Evolutionary conservation across 163 green algal species (phyloP).

Genomic region (Scenedesmus sp.): DNA sequence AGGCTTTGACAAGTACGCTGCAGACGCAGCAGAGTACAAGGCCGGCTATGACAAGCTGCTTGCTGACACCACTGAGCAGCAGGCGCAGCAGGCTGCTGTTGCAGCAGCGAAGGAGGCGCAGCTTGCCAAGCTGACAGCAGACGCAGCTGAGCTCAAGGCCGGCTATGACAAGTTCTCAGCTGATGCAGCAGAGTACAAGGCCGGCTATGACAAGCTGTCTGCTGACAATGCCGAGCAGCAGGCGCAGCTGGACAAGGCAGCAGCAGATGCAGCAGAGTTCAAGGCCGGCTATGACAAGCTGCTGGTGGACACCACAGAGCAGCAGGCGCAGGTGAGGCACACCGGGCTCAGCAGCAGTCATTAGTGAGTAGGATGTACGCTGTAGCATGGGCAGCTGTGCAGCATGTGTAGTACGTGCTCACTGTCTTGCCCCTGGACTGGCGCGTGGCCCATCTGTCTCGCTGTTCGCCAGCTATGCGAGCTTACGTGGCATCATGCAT

Average conservation of each 20-base stretch:
- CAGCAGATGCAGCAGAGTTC: slow-evolving; percentile 44
- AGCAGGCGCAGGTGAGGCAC: slow-evolving; percentile 25
- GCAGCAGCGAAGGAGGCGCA: neutral
- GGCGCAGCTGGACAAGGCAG: slow-evolving; percentile 48
- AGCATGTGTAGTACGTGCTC: no score
- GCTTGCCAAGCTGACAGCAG: slow-evolving; percentile 6
- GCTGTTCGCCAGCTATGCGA: neutral
- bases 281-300: slow-evolving; percentile 64
- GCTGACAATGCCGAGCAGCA: slow-evolving; percentile 2
- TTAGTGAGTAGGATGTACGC: no score
- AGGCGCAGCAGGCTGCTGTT: slow-evolving; percentile 35
- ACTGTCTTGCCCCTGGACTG: no score
- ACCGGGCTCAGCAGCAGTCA: no score
- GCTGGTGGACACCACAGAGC: slow-evolving; percentile 49
- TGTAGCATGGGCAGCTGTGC: no score
- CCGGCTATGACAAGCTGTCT: slow-evolving; percentile 18
- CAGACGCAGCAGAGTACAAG: slow-evolving; percentile 43
- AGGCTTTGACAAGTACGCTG: slow-evolving; percentile 43
- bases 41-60: slow-evolving; percentile 55
- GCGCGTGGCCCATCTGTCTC: no score
- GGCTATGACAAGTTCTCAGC: slow-evolving; percentile 50
- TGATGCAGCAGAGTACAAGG: slow-evolving; percentile 40
- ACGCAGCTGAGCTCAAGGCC: slow-evolving; percentile 44
- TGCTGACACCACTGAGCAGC: slow-evolving; percentile 51
- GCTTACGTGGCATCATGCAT: neutral